These are phyloP conservation scores for Alternaria sp. DNA, from an alignment of 2,329 filamentous ascomycete species.

Conservation along the genomic window DNA sequence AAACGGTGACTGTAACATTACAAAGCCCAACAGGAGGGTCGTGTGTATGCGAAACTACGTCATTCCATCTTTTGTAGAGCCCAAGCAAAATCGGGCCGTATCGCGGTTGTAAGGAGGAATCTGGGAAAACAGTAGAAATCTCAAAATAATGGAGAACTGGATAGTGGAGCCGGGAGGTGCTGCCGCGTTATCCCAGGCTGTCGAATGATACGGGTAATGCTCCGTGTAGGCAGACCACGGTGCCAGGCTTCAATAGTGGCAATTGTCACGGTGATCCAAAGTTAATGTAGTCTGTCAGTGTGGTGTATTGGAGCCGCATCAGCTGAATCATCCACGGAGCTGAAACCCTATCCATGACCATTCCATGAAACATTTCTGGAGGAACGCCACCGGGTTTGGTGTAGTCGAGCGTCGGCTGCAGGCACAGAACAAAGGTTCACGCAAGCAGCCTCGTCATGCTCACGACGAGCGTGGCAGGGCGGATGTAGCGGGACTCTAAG, in stretches of 20 bases:
- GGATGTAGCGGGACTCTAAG: slow-evolving; percentile 17
- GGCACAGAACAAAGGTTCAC: slow-evolving; percentile 36
- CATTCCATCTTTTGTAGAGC: background rate
- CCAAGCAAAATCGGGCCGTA: slow-evolving; percentile 8
- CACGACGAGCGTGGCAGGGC: slow-evolving; percentile 19
- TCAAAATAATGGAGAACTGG: slow-evolving; percentile 6
- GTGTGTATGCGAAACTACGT: background rate
- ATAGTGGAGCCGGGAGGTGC: slow-evolving; percentile 10
- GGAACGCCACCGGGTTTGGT: slow-evolving; percentile 2
- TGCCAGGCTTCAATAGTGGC: background rate
- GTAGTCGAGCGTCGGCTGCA: slow-evolving; percentile 13
- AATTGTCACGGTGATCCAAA: slow-evolving; percentile 11
- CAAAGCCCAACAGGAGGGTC: background rate
- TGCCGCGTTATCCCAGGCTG: slow-evolving; percentile 17
- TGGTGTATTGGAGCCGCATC: slow-evolving; percentile 35
- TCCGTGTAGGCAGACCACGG: slow-evolving; percentile 4
- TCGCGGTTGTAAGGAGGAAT: slow-evolving; percentile 11
- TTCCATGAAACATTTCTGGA: background rate
- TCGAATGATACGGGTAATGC: slow-evolving; percentile 17
- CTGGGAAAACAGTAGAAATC: slow-evolving; percentile 6
- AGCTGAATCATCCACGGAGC: slow-evolving; percentile 28
- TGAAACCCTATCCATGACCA: slow-evolving; percentile 2
- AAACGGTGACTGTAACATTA: background rate
- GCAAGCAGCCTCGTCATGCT: slow-evolving; percentile 27
- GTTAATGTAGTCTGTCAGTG: slow-evolving; percentile 6